A percentile compares a stretch with the other conserved stretches of the same genome.
These are phyloP conservation scores for Metschnikowia dekortorum DNA, from an alignment of 805 yeast genomes.

Conservation along the genomic window DNA sequence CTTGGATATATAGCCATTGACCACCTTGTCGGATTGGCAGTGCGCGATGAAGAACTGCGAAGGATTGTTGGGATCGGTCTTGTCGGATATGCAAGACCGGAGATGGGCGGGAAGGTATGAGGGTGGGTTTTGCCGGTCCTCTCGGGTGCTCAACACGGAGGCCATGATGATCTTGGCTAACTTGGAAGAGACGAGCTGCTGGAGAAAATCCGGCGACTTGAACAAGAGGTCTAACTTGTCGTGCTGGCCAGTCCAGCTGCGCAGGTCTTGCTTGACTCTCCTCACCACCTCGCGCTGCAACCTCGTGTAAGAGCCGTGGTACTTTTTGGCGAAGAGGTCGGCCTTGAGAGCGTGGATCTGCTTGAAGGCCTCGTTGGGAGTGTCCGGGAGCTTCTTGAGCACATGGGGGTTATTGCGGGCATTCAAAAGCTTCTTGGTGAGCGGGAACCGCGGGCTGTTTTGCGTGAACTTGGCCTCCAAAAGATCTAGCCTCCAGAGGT, in stretches of 20 bases:
- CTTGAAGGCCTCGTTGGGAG: constrained; percentile 39
- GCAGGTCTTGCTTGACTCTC: constrained; percentile 14
- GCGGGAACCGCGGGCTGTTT: constrained; percentile 43
- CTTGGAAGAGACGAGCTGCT: constrained; percentile 29
- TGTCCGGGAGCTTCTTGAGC: constrained; percentile 36
- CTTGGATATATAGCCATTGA: constrained; percentile 46
- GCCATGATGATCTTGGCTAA: constrained; percentile 25
- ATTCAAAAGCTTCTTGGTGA: constrained; percentile 43
- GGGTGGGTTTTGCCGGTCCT: constrained; percentile 31
- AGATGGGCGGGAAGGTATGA: constrained; percentile 28
- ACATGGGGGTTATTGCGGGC: constrained; percentile 43
- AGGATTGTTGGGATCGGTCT: constrained; percentile 38
- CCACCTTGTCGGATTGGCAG: constrained; percentile 34
- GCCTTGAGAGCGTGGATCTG: constrained; percentile 44
- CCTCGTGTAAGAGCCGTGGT: constrained; percentile 42
- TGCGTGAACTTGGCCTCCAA: constrained; percentile 47
- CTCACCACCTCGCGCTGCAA: constrained; percentile 35
- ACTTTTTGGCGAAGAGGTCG: constrained; percentile 46
- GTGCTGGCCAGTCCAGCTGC: constrained; percentile 11
- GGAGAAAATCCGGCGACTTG: constrained; percentile 16
- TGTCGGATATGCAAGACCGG: constrained; percentile 23
- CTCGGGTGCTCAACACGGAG: constrained; percentile 27
- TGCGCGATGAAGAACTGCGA: constrained; percentile 40
- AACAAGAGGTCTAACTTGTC: constrained; percentile 20
- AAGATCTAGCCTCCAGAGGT: constrained; percentile 51